phyloP scores from a whole-genome alignment of 2,329 filamentous ascomycete genomes.

The Pyrenophora seminiperda region DNA sequence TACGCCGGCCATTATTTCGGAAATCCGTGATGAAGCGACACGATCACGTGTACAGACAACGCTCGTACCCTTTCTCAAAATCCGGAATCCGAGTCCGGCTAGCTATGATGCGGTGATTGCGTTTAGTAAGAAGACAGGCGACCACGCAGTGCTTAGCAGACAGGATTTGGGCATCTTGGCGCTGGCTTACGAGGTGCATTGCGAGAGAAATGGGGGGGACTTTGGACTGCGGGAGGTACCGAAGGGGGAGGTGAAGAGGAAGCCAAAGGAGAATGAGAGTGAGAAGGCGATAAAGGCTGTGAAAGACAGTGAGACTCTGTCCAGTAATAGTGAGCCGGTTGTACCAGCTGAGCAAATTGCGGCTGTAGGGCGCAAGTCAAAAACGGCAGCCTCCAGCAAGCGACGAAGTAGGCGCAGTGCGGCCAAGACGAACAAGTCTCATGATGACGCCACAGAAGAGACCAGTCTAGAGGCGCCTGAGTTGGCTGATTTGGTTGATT shows the following conservation, averaged over 20 bases:
- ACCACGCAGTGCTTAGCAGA: slow-evolving; percentile 82
- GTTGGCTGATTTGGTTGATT: background rate
- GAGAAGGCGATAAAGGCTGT: slow-evolving; percentile 23
- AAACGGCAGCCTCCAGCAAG: slow-evolving; percentile 12
- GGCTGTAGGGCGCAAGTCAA: slow-evolving; percentile 26
- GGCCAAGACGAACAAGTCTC: background rate
- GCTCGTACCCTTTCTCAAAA: slow-evolving; percentile 80
- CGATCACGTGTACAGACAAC: slow-evolving; percentile 81
- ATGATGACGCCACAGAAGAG: background rate
- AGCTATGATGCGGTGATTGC: slow-evolving; percentile 80
- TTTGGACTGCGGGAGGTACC: slow-evolving; percentile 81
- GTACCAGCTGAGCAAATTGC: slow-evolving; percentile 35
- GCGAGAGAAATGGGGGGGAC: slow-evolving; percentile 86
- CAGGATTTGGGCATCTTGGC: slow-evolving; percentile 90
- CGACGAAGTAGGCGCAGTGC: slow-evolving; percentile 7
- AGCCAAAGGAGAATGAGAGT: slow-evolving; percentile 22
- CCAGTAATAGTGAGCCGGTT: too few relatives aligned
- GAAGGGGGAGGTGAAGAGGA: slow-evolving; percentile 75
- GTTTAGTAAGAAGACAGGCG: slow-evolving; percentile 88
- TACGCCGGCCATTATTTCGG: slow-evolving; percentile 81
- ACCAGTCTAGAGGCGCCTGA: slow-evolving; percentile 1
- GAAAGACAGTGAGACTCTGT: slow-evolving; percentile 9
- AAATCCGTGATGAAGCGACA: slow-evolving; percentile 85
- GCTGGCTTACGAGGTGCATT: slow-evolving; percentile 91
- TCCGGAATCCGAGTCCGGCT: slow-evolving; percentile 73